Evolutionary conservation across 345 rosid species (phyloP).

Genomic region (Viola odorata): DNA sequence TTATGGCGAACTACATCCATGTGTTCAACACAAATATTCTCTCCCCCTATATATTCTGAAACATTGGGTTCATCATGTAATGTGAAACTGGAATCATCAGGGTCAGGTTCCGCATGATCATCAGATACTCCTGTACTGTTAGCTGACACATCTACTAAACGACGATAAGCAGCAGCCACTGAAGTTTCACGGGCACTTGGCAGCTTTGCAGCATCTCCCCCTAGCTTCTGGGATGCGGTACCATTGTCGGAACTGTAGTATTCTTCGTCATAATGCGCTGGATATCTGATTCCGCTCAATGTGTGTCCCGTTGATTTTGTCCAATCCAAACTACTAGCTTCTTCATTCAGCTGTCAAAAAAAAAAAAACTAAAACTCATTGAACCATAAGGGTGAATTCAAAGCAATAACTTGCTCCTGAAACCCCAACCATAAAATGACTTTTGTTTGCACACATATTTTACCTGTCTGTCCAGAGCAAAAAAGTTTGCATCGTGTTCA

Average conservation of each 20-base stretch:
- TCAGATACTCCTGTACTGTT: conserved; percentile 24
- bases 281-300: conserved; percentile 35
- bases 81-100: conserved; percentile 42
- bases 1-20: conserved; percentile 5
- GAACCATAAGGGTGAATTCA: conserved; percentile 10
- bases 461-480: conserved; percentile 83
- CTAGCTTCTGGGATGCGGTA: conserved; percentile 48
- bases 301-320: conserved; percentile 74
- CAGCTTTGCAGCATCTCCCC: conserved; percentile 49
- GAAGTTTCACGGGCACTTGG: conserved; percentile 72
- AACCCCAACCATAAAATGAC: not conserved
- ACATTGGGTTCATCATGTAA: conserved; percentile 13
- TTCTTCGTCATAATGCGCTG: conserved; percentile 38
- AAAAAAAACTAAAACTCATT: conserved; percentile 2
- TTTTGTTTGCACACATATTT: not conserved
- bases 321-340: conserved; percentile 85
- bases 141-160: conserved; percentile 34
- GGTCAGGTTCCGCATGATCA: conserved; percentile 51
- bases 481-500: conserved; percentile 85
- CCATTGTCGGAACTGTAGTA: conserved; percentile 23
- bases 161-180: conserved; percentile 80
- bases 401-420: not conserved
- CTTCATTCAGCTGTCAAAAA: conserved; percentile 65
- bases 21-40: conserved; percentile 4
- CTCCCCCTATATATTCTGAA: conserved; percentile 9